A percentile compares a stretch with the other conserved stretches of the same genome.
Evolutionary conservation across 2,329 filamentous ascomycete genomes (phyloP).

Genomic region (Curvularia sp.): DNA sequence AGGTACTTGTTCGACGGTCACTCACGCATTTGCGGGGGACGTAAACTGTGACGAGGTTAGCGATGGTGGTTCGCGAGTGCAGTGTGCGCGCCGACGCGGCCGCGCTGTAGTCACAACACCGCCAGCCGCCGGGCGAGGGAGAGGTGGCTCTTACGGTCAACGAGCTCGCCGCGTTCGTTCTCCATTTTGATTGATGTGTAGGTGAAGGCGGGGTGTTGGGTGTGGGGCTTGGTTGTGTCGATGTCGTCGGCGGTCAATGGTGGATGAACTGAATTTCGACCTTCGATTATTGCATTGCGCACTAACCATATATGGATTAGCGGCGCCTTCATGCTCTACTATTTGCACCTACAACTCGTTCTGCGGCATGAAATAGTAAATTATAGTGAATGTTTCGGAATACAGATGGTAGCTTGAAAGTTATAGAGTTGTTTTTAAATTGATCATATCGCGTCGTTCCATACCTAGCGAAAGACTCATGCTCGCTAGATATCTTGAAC

Average conservation of each 20-base stretch:
- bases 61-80: slow-evolving; percentile 6
- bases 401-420: neutral
- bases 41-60: slow-evolving; percentile 39
- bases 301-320: neutral
- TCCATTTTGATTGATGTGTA: slow-evolving; percentile 75
- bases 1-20: slow-evolving; percentile 14
- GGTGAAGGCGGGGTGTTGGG: slow-evolving; percentile 36
- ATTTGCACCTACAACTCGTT: neutral
- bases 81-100: slow-evolving; percentile 58
- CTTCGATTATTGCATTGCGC: slow-evolving; percentile 13
- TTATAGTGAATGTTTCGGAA: neutral
- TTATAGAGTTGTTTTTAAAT: neutral
- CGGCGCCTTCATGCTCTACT: neutral
- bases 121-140: neutral
- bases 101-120: neutral
- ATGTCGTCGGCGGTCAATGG: slow-evolving; percentile 23
- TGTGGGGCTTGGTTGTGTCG: slow-evolving; percentile 39
- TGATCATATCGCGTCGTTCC: neutral
- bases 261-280: slow-evolving; percentile 30
- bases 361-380: neutral
- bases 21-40: slow-evolving; percentile 54
- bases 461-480: neutral
- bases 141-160: slow-evolving; percentile 68
- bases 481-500: neutral
- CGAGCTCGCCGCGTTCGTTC: slow-evolving; percentile 99